Percentiles rank a stretch among this genome's conserved stretches.
Evolutionary conservation across 164 flowering plant genomes (phyloP).

Genomic region (Dillenia suffruticosa): DNA sequence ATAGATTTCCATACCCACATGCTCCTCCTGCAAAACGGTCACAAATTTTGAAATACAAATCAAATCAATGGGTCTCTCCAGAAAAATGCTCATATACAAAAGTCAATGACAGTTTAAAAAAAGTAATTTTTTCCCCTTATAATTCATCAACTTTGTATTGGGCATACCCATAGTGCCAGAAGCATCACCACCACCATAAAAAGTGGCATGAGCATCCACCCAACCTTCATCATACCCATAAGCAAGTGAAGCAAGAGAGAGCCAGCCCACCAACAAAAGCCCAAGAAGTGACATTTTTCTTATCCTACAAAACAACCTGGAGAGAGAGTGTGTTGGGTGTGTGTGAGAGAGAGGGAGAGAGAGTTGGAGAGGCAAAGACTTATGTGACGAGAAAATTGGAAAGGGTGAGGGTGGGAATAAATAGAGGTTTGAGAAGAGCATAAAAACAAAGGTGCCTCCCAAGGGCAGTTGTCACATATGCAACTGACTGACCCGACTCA

Average conservation of each 20-base stretch:
- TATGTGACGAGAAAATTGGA: no score
- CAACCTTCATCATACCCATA: conserved; percentile 31
- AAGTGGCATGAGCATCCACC: conserved; percentile 42
- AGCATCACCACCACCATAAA: conserved; percentile 56
- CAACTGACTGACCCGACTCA: no score
- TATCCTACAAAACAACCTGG: no score
- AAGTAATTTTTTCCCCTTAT: no score
- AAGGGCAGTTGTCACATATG: no score
- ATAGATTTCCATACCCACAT: conserved; percentile 81
- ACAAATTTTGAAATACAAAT: neutral
- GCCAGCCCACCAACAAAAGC: conserved; percentile 16
- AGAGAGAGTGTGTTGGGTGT: no score
- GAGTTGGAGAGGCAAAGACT: no score
- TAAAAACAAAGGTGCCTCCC: no score
- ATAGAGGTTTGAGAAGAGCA: no score
- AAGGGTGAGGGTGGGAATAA: no score
- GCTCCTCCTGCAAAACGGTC: conserved; percentile 53
- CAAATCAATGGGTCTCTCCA: neutral
- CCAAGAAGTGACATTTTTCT: conserved; percentile 16
- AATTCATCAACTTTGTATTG: neutral
- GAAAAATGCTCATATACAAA: neutral
- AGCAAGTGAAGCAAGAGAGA: conserved; percentile 12
- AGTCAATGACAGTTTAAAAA: neutral
- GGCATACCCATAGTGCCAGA: conserved; percentile 52
- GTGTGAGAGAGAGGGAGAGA: no score